Evolutionary conservation across 768 basidiomycete species (phyloP).

Genomic region (Hericium coralloides): DNA sequence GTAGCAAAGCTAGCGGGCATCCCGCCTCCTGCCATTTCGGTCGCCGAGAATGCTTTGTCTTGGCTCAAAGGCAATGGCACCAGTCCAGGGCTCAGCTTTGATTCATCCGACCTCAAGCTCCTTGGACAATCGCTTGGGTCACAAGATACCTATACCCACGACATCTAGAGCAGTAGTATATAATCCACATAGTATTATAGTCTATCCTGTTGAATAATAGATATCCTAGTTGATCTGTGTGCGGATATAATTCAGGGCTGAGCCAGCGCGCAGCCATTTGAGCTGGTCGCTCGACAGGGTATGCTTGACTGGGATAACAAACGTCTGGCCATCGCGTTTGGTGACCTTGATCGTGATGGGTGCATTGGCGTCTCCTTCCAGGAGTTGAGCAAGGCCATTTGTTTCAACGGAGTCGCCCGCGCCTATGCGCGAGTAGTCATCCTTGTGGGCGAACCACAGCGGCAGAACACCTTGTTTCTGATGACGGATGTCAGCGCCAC

Average conservation of each 20-base stretch:
- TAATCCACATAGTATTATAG: constrained; percentile 2
- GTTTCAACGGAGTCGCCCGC: constrained; percentile 81
- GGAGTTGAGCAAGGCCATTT: constrained; percentile 62
- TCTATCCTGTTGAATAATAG: constrained; percentile 1
- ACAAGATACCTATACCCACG: background rate
- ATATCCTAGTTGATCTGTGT: constrained; percentile 33
- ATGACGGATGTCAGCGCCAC: constrained; percentile 3
- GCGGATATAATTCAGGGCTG: constrained; percentile 85
- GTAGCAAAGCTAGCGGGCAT: constrained; percentile 85
- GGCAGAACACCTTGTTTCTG: constrained; percentile 98
- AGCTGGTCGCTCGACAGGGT: constrained; percentile 89
- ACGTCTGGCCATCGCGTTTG: constrained; percentile 48
- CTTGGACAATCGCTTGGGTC: constrained; percentile 10
- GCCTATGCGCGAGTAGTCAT: constrained; percentile 77
- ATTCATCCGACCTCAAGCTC: constrained; percentile 1
- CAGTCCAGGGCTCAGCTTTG: background rate
- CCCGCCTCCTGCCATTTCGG: constrained; percentile 48
- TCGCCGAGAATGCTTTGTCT: constrained; percentile 49
- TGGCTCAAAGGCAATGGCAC: constrained; percentile 22
- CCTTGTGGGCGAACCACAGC: constrained; percentile 84
- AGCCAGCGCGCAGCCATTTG: constrained; percentile 83
- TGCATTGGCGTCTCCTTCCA: constrained; percentile 35
- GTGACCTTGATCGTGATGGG: constrained; percentile 52
- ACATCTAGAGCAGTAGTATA: constrained; percentile 1
- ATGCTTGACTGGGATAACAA: constrained; percentile 70